Base-by-base conservation (phyloP, 768 basidiomycete genomes). In the Auricularia cornea region DNA sequence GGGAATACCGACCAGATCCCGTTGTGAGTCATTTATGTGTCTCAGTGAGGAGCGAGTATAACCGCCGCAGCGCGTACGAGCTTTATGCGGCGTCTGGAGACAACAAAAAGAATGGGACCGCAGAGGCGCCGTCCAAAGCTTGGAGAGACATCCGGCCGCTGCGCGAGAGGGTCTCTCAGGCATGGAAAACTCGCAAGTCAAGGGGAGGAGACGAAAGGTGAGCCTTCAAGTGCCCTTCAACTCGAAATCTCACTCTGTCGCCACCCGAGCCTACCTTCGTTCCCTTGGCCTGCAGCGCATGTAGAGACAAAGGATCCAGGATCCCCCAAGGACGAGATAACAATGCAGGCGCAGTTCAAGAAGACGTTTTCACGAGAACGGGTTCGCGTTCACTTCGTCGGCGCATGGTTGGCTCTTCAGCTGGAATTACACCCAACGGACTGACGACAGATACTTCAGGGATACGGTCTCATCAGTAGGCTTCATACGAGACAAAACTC, bases 311-410 rank as follows among this genome's bases (percentile, higher is more conserved):
- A n/a, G n/a, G n/a, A n/a, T n/a, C n/a, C n/a, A n/a, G n/a, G n/a
- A n/a, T n/a, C n/a, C n/a, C n/a, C n/a, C n/a, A n/a, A n/a, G n/a
- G n/a, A n/a, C n/a, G n/a, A n/a, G n/a, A n/a, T n/a, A n/a, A n/a
- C n/a, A n/a, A n/a, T 35, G 35, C 35, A 35, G 14, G 8, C 10
- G 35, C 35, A 14, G 14, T 79, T 80, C 66, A 77, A 72, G 44
- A 64, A 65, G 30, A 73, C 77, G 3, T 79, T 79, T 59, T 77
- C 76, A 38, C 66, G 71, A n/a, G n/a, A n/a, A 11, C 12, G 73
- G 11, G 75, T 79, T 35, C 70, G 68, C 26, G 73, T 80, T 2
- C 78, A 81, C 66, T 81, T 81, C 59, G 69, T 81, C 6, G 80
- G 80, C 3, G 76, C 72, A 26, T 81, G 80, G 80, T 80, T 48